Percentiles rank a stretch among this genome's conserved stretches.
Evolutionary conservation across 2,329 filamentous ascomycete species (phyloP).

Genomic region (Aspergillus brasiliensis): DNA sequence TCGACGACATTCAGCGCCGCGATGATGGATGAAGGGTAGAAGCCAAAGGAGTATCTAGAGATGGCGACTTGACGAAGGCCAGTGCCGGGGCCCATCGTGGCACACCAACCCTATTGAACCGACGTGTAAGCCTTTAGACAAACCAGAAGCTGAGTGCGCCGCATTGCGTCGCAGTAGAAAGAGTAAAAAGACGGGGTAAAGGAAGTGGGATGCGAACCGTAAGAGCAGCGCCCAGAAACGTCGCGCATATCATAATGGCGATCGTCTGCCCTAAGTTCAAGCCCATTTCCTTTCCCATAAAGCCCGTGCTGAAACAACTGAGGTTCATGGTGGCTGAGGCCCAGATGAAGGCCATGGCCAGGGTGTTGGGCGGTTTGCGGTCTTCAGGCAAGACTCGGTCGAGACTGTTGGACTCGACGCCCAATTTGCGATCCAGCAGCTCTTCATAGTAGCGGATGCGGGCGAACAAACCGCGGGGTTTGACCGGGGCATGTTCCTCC

Average conservation of each 20-base stretch:
- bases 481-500: conserved; percentile 16
- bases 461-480: conserved; percentile 20
- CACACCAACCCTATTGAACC: conserved; percentile 47
- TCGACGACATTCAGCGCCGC: conserved; percentile 44
- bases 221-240: conserved; percentile 47
- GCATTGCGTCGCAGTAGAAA: background rate
- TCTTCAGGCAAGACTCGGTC: conserved; percentile 46
- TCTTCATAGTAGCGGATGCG: conserved; percentile 45
- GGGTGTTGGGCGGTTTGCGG: conserved; percentile 38
- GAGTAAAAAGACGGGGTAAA: background rate
- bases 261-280: conserved; percentile 50
- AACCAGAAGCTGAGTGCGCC: background rate
- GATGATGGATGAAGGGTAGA: conserved; percentile 55
- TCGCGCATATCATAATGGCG: conserved; percentile 50
- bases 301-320: conserved; percentile 55
- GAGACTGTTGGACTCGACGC: conserved; percentile 53
- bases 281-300: conserved; percentile 54
- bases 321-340: conserved; percentile 56
- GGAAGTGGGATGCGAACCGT: conserved; percentile 14
- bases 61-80: conserved; percentile 57
- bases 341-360: conserved; percentile 57
- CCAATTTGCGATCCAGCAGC: conserved; percentile 50
- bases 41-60: conserved; percentile 54
- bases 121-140: conserved; percentile 5
- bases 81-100: conserved; percentile 53